Base-by-base conservation (phyloP, 371 early-diverging fungal species). In the Mortierella sp. region DNA sequence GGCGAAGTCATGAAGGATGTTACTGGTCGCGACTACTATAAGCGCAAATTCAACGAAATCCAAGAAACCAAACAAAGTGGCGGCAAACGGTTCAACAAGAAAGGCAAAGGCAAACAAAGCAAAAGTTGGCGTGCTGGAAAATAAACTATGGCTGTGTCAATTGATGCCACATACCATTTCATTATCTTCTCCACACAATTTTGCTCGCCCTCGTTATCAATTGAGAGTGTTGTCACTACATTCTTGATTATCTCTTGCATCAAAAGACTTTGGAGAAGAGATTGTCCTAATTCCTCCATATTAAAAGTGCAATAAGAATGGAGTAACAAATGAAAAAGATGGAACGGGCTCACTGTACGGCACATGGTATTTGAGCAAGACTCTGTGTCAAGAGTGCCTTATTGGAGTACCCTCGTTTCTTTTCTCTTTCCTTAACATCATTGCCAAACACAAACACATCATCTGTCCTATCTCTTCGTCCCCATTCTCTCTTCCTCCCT, bases 1-100 rank as follows among this genome's bases (percentile, higher is more conserved):
- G 97, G 96, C 56, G 97, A 98, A 77, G 75, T 98, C 23, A 75
- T 98, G 88, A 91, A 91, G 28, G 95, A 94, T 61, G 82, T 88
- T 23, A 85, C 93, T 47, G 85, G 91, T 8, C 88, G 91, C 62
- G 82, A 85, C 22, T 96, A 96, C 77, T 92, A 95, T 78, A 97
- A 97, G 86, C 87, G 93, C 68, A 95, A 94, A 86, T 92, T 90
- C 47, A 69, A 82, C 32, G 95, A 96, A 72, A 91, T 95, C 15
- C 95, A 95, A 65, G 87, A 88, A 43, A 78, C 81, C 42, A 87
- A 87, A 19, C 86, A 66, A 49, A 86, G 84, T 32, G 92, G 92
- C n/a, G 91, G 91, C 51, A 91, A 87, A 65, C 83, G 85, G 29
- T 87, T 89, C 70, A 84, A 83, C 76, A 90, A 88, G 76, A 88